Evolutionary conservation across 176 grass and related monocot genomes (phyloP), one percentile per base, ranked within the genome.

Genomic region (Poa pratensis): DNA sequence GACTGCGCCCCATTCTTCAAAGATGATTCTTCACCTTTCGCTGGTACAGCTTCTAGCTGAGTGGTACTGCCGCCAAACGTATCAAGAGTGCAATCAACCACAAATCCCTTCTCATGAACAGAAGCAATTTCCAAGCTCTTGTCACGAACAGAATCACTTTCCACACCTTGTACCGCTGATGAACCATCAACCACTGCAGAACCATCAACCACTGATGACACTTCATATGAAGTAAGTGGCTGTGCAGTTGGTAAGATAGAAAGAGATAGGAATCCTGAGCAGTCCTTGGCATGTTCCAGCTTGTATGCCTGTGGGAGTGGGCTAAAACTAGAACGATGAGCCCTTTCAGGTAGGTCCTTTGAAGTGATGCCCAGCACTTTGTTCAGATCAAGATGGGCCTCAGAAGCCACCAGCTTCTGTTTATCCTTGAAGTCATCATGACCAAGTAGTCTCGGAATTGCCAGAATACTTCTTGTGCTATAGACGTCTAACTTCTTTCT

Each of bases 401-500:
- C 75, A 34, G 77, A 35, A 76, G 54, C 53, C 24, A 71, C 9
- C 5, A 46, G 3, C 30, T 69, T 86, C n/a, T 32, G 18, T 87
- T 80, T 73, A 74, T 82, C 90, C 66, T 95, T 92, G 40, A 87
- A 79, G 80, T 83, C 83, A 89, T 84, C 75, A 82, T 74, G 37
- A 17, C 49, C 45, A 76, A 77, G 59, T 64, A 86, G 27, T 57
- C 84, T 95, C 0, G 86, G 57, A 85, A 74, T 60, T 60, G 83
- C 34, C 45, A 80, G 72, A 85, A 86, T 73, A 76, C 75, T 92
- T 75, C 52, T 82, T 50, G 80, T 69, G 45, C 62, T 51, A 51
- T 89, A 94, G 49, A 82, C 69, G 40, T 99, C 94, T 88, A 92
- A 81, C 76, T 94, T 96, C 82, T 99, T 99, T 87, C 91, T 96